Evolutionary conservation across 2,329 filamentous ascomycete genomes (phyloP).

Genomic region (Aspergillus awamori): DNA sequence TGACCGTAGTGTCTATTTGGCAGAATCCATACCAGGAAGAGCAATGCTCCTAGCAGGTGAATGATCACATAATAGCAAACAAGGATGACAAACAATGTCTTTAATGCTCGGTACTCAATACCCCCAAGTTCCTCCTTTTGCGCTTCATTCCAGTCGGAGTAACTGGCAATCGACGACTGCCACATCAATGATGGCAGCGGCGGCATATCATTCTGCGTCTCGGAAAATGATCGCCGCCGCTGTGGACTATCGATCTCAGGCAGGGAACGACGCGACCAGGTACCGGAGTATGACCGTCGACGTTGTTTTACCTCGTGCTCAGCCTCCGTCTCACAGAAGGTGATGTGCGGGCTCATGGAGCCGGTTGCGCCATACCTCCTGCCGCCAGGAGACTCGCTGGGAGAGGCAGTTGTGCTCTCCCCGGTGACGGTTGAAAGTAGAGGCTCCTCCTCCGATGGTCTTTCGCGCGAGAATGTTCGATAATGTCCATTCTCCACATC

Average conservation of each 20-base stretch:
- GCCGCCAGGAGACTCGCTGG: slow-evolving; percentile 9
- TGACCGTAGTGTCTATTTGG: slow-evolving; percentile 61
- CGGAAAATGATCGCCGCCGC: background rate
- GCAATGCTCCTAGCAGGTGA: slow-evolving; percentile 71
- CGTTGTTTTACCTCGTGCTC: slow-evolving; percentile 17
- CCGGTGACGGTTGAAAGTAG: background rate
- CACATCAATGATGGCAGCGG: slow-evolving; percentile 86
- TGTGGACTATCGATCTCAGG: slow-evolving; percentile 17
- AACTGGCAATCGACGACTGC: slow-evolving; percentile 84
- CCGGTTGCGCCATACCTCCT: slow-evolving; percentile 15
- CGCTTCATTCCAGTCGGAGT: slow-evolving; percentile 85
- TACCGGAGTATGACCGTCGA: slow-evolving; percentile 18
- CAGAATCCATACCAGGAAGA: slow-evolving; percentile 76
- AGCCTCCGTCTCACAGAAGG: slow-evolving; percentile 20
- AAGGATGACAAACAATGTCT: slow-evolving; percentile 76
- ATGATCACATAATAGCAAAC: slow-evolving; percentile 78
- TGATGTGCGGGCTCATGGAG: slow-evolving; percentile 35
- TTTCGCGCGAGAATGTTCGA: background rate
- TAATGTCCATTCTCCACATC: slow-evolving; percentile 10
- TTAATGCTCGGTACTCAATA: slow-evolving; percentile 88
- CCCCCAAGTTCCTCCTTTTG: slow-evolving; percentile 91
- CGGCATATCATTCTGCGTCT: slow-evolving; percentile 36
- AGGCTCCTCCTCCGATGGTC: slow-evolving; percentile 10
- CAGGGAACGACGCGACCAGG: slow-evolving; percentile 27
- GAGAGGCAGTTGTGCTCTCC: background rate